These are phyloP conservation scores for Yarrowia sp. DNA, from an alignment of 805 yeast species.

Conservation along the genomic window DNA sequence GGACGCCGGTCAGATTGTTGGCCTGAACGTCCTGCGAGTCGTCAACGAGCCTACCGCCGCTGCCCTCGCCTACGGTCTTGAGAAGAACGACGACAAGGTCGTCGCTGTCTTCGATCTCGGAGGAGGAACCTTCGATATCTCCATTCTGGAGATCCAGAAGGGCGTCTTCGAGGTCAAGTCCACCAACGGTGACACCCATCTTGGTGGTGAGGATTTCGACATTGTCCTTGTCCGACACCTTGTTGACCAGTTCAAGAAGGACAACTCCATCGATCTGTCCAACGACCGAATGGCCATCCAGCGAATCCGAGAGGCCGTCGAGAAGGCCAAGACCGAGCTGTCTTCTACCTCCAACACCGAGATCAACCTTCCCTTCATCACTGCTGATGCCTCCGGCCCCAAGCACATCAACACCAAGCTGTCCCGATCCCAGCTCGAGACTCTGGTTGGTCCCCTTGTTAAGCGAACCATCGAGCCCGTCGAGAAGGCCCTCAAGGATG, in stretches of 20 bases:
- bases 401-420: slow-evolving; percentile 72
- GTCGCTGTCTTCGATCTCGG: slow-evolving; percentile 97
- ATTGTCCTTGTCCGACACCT: slow-evolving; percentile 82
- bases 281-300: slow-evolving; percentile 75
- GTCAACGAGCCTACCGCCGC: slow-evolving; percentile 93
- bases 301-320: slow-evolving; percentile 84
- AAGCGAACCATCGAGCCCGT: slow-evolving; percentile 73
- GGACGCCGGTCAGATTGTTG: slow-evolving; percentile 97
- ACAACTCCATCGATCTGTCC: slow-evolving; percentile 62
- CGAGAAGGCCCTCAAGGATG: slow-evolving; percentile 79
- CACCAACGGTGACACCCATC: slow-evolving; percentile 93
- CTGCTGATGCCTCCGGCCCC: slow-evolving; percentile 82
- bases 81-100: slow-evolving; percentile 74
- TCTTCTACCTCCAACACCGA: slow-evolving; percentile 70
- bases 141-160: slow-evolving; percentile 92
- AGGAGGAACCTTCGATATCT: slow-evolving; percentile 98
- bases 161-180: slow-evolving; percentile 98
- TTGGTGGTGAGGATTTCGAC: slow-evolving; percentile 92
- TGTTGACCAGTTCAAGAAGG: slow-evolving; percentile 73
- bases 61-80: slow-evolving; percentile 92
- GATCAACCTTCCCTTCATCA: slow-evolving; percentile 79
- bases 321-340: slow-evolving; percentile 84
- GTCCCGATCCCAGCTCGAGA: slow-evolving; percentile 66
- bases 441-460: slow-evolving; percentile 64
- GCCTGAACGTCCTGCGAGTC: slow-evolving; percentile 83